phyloP scores from a whole-genome alignment of 225 moss, liverwort and hornwort species.

The Straminergon stramineum region DNA sequence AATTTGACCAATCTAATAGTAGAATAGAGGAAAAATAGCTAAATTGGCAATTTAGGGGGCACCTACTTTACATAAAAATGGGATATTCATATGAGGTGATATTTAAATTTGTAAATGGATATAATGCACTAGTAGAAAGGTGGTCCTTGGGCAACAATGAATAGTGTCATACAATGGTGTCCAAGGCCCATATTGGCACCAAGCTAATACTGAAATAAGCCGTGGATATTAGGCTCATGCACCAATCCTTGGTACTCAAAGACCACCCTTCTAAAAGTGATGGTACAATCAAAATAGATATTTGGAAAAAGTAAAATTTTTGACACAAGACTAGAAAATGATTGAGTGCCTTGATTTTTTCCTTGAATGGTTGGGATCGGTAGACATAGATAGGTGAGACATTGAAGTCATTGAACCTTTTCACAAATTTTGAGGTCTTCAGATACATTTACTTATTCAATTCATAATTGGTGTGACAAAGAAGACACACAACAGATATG shows the following conservation, averaged over 20 bases:
- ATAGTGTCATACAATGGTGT: too few relatives aligned
- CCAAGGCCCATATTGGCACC: too few relatives aligned
- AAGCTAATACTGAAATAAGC: background rate
- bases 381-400: too few relatives aligned
- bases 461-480: accelerated
- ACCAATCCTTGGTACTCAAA: too few relatives aligned
- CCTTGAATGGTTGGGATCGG: accelerated
- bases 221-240: background rate
- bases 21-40: accelerated
- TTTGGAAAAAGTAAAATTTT: background rate
- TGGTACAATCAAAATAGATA: background rate
- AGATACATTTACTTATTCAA: too few relatives aligned
- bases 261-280: background rate
- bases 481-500: too few relatives aligned
- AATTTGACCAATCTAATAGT: background rate
- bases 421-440: background rate
- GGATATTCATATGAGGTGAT: accelerated
- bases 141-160: background rate
- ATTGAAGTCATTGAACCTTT: background rate
- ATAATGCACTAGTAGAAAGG: background rate
- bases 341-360: background rate
- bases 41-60: background rate
- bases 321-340: background rate
- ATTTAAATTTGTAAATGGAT: background rate
- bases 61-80: background rate